These are phyloP conservation scores for Botrytis paeoniae DNA, from an alignment of 2,329 filamentous ascomycete species.

Conservation along the genomic window DNA sequence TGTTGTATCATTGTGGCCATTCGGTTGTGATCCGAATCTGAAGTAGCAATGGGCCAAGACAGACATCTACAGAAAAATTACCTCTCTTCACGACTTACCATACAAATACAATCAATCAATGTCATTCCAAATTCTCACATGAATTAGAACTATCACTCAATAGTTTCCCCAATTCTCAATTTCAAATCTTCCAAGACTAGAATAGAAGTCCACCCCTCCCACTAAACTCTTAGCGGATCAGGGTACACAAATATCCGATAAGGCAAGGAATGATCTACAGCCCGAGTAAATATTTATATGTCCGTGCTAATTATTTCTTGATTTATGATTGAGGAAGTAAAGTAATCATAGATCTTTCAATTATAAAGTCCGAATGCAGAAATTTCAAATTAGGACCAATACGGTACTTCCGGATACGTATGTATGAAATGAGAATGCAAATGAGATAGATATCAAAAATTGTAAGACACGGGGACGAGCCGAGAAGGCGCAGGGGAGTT, in stretches of 20 bases:
- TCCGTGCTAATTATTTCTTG: background rate
- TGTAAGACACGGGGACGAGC: conserved; percentile 1
- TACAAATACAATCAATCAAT: background rate
- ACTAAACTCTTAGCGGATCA: background rate
- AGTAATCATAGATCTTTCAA: background rate
- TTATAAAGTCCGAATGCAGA: background rate
- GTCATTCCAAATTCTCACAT: background rate
- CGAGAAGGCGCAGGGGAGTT: background rate
- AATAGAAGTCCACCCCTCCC: background rate
- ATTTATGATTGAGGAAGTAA: background rate
- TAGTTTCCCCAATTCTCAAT: background rate
- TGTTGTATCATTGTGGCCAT: background rate
- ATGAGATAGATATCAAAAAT: background rate
- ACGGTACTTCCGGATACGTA: background rate
- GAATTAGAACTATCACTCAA: background rate
- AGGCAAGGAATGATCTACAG: background rate
- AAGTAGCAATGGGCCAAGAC: background rate
- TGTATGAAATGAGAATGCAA: background rate
- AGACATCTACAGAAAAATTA: background rate
- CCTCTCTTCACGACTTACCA: background rate
- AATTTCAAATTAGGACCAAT: background rate
- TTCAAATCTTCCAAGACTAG: background rate
- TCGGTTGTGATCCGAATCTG: background rate
- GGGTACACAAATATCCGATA: background rate
- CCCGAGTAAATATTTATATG: background rate